These are phyloP conservation scores for Salpingoeca rosetta DNA, from an alignment of 78 protist species.

Conservation along the genomic window DNA sequence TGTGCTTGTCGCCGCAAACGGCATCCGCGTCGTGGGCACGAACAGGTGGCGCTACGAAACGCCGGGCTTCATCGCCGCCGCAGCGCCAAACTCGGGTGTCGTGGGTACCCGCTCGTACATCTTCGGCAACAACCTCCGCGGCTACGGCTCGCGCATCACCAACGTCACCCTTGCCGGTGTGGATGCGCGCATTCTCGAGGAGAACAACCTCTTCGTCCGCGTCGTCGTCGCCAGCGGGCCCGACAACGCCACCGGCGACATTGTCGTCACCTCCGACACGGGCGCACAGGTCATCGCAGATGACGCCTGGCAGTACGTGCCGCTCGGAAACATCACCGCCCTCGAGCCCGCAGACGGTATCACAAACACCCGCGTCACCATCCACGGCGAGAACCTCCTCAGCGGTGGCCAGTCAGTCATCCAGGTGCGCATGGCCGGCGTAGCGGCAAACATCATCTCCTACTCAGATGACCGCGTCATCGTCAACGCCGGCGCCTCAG, in stretches of 20 bases:
- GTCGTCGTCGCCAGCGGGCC: background rate
- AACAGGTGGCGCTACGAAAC: background rate
- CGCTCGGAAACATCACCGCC: background rate
- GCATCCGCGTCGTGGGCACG: background rate
- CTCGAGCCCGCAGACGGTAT: background rate
- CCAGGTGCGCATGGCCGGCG: background rate
- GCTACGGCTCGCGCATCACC: background rate
- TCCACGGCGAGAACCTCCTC: background rate
- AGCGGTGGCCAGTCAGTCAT: background rate
- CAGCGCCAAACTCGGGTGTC: background rate
- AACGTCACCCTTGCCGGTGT: background rate
- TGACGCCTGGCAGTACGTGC: background rate
- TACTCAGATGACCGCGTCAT: background rate
- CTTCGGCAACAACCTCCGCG: background rate
- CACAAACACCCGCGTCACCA: background rate
- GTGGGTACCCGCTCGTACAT: background rate
- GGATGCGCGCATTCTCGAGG: background rate
- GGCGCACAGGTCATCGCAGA: background rate
- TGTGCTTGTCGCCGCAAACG: background rate
- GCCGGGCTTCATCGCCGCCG: background rate
- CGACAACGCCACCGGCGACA: background rate
- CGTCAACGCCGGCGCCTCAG: background rate
- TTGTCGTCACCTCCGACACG: background rate
- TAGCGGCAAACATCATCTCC: background rate
- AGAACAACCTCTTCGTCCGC: background rate